Base-by-base conservation (phyloP, 768 basidiomycete species). In the Mycena olivaceomarginata region DNA sequence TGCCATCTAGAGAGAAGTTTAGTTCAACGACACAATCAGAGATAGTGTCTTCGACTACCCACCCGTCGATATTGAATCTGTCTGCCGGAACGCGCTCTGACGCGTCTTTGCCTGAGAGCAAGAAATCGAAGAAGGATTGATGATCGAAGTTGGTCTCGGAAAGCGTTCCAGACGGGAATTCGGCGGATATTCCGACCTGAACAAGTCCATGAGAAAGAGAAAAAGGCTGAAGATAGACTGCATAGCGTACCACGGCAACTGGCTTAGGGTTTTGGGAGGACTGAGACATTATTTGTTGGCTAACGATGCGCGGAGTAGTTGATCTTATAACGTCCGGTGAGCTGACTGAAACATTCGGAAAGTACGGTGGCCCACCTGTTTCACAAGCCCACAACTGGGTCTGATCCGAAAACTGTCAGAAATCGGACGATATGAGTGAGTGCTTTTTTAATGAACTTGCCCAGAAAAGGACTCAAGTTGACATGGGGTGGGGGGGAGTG, bases 101-200 rank as follows among this genome's bases (percentile, higher is more conserved):
- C 2, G 87, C 83, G 71, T 87, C 83, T 37, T 81, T 74, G 11
- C 82, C 79, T 25, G 82, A 68, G 16, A 87, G 74, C n/a, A 88
- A 80, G 75, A 88, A 87, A 16, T 86, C 80, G 76, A 83, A 86
- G 77, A 88, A 87, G 10, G 80, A 65, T 16, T 83, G 57, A 70
- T 86, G 83, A 79, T 85, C 83, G 25, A 88, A 80, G 75, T 88
- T 87, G 45, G 67, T 65, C 6, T 70, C 70, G 11, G 59, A 60
- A 31, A 60, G 31, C 5, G 68, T 72, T n/a, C 87, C 88, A 56
- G 83, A 83, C 3, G 88, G 88, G 18, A 89, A 81, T 71, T 87
- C 84, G 31, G 84, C 84, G 41, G 88, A 84, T 41, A 89, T 81
- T 40, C 88, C 88, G 75, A 88, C 84, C 66, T 67, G 11, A 7